A percentile compares a stretch with the other conserved stretches of the same genome.
Evolutionary conservation across 148 eudicot genomes (phyloP).

Genomic region (Camellia granthamiana): DNA sequence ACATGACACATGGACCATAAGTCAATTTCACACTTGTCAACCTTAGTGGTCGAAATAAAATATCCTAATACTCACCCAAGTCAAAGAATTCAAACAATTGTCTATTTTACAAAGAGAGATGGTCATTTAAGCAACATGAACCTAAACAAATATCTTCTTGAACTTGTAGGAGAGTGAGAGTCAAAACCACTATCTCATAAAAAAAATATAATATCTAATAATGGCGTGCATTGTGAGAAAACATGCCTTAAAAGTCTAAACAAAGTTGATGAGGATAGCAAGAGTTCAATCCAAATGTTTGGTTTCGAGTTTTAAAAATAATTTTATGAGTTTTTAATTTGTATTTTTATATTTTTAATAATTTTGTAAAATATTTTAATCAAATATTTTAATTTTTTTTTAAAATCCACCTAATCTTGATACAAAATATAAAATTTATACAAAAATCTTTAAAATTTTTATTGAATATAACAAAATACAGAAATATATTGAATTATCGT

Average conservation of each 20-base stretch:
- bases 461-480: too few species aligned
- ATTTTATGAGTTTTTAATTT: too few species aligned
- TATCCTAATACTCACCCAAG: background rate
- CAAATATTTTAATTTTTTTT: too few species aligned
- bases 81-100: background rate
- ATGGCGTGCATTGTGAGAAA: background rate
- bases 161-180: too few species aligned
- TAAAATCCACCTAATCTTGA: too few species aligned
- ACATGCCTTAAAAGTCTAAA: background rate
- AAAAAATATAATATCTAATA: background rate
- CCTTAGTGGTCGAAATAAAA: background rate
- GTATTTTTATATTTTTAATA: too few species aligned
- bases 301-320: too few species aligned
- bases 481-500: too few species aligned
- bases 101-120: background rate
- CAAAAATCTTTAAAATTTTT: too few species aligned
- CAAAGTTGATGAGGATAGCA: slow-evolving; percentile 1
- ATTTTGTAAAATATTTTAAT: too few species aligned
- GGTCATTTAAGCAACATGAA: background rate
- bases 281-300: background rate
- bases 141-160: background rate
- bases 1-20: slow-evolving; percentile 12
- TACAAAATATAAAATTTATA: too few species aligned
- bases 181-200: too few species aligned
- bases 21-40: background rate